Evolutionary conservation across 352 stramenopile species (phyloP), one percentile per base, ranked within the genome.

Genomic region (Pelagophyceae sp.): DNA sequence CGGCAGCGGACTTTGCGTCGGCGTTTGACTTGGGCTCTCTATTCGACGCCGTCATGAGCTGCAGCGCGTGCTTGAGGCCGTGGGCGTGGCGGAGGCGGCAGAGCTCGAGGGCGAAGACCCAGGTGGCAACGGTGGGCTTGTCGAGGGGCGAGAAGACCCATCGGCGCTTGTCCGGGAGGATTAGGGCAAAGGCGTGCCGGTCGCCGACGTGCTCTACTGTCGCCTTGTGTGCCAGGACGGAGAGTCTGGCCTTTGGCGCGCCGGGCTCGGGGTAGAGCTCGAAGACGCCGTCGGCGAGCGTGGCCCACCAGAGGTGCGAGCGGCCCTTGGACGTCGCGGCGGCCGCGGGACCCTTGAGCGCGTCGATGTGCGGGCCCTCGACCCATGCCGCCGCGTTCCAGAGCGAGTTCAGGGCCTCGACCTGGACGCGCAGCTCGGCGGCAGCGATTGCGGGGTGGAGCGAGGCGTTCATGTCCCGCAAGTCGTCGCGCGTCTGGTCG

Each of bases 21-120:
- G n/a, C n/a, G n/a, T n/a, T n/a, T n/a, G n/a, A n/a, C n/a, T n/a
- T n/a, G n/a, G n/a, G n/a, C n/a, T n/a, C n/a, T n/a, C n/a, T n/a
- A n/a, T n/a, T n/a, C n/a, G n/a, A n/a, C n/a, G n/a, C n/a, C n/a
- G 11, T 29, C 15, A 63, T 6, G 54, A 63, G 15, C 2, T 38
- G 3, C 29, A 71, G 23, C 6, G 67, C 67, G 1, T 17, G 3
- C 5, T 2, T 19, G 35, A 35, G 67, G 35, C 15, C 11, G 33
- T 74, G 67, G 2, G 23, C 23, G 35, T 51, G 38, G 11, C 33
- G 25, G 11, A 74, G 35, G 35, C 67, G 67, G 35, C 67, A 74
- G 67, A 60, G 58, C 35, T 74, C 67, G 67, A 74, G 33, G 35
- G 33, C 67, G 35, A 31, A 74, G 67, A 74, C 31, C 67, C 67